Evolutionary conservation across 768 basidiomycete species (phyloP), one percentile per base, ranked within the genome.

Genomic region (Boletus insuetus): DNA sequence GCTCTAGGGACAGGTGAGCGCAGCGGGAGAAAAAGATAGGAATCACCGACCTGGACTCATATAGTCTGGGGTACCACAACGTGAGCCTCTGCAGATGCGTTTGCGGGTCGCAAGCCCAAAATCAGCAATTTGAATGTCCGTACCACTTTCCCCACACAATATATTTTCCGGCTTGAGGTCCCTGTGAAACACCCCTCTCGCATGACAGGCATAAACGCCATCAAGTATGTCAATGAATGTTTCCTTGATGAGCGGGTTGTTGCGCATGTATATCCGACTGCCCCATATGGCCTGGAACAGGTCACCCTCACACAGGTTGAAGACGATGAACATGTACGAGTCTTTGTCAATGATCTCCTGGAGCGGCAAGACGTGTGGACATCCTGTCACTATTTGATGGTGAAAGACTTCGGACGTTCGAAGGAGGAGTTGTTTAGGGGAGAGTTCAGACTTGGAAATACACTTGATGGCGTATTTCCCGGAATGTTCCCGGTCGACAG

Each of bases 81-180:
- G 77, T 58, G 81, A 79, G 42, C 83, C 80, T 22, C 62, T 67
- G 49, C 77, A 81, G 48, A 79, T 58, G 17, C 66, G 69, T 55
- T 72, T 69, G 47, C 71, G 73, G 8, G 81, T 86, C 0, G 83
- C 80, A 40, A 91, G 74, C 16, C 92, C 91, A 77, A 93, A 94
- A 70, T 94, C 91, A 8, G 87, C 83, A 47, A 93, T 75, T 53
- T 77, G 78, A 35, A 91, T 75, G 56, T 74, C 70, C 40, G 69
- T 64, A 16, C 85, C 84, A 48, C 70, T 82, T 64, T 69, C 72
- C 56, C 68, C 79, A 64, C 82, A 84, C 37, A 94, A 73, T 26
- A 92, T 77, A 67, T 87, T 91, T 68, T 93, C 92, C 1, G 91
- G 91, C 70, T 94, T 94, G 64, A 95, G 80, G 64, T 94, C 91